These are phyloP conservation scores for Xylaria cubensis DNA, from an alignment of 495 filamentous ascomycete genomes.

Conservation along the genomic window DNA sequence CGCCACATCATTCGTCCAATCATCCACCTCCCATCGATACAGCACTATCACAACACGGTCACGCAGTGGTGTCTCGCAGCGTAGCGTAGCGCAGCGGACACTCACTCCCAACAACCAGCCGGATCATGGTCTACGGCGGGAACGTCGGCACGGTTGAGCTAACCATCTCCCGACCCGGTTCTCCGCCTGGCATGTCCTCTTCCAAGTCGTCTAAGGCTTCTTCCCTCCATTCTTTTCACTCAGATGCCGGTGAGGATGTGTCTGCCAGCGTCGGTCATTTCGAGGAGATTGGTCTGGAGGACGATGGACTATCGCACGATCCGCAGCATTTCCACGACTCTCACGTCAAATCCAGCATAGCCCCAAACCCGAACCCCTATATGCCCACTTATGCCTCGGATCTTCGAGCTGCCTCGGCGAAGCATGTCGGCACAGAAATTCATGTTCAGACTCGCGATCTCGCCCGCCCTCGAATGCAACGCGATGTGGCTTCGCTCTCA, in stretches of 20 bases:
- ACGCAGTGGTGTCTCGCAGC: constrained; percentile 12
- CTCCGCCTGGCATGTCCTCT: constrained; percentile 81
- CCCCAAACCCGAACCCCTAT: constrained; percentile 43
- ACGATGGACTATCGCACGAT: constrained; percentile 56
- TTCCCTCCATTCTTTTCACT: constrained; percentile 80
- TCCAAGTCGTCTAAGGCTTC: constrained; percentile 89
- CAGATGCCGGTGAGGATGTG: constrained; percentile 64
- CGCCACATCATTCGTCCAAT: neutral
- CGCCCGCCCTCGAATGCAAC: constrained; percentile 32
- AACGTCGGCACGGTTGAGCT: constrained; percentile 48
- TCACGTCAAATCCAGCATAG: constrained; percentile 49
- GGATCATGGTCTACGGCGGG: constrained; percentile 65
- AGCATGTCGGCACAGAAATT: constrained; percentile 40
- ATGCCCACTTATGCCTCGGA: constrained; percentile 52
- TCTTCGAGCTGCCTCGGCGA: constrained; percentile 46
- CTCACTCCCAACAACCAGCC: constrained; percentile 38
- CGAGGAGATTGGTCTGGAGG: constrained; percentile 89
- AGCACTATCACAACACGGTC: neutral
- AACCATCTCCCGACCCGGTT: constrained; percentile 66
- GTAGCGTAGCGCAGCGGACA: neutral
- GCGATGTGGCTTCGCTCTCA: constrained; percentile 31
- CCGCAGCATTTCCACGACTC: constrained; percentile 51
- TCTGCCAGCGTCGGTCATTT: constrained; percentile 80
- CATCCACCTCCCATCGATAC: neutral
- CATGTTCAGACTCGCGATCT: constrained; percentile 38